Evolutionary conservation across 306 rosid species (phyloP).

Genomic region (Cicer yamashitae): DNA sequence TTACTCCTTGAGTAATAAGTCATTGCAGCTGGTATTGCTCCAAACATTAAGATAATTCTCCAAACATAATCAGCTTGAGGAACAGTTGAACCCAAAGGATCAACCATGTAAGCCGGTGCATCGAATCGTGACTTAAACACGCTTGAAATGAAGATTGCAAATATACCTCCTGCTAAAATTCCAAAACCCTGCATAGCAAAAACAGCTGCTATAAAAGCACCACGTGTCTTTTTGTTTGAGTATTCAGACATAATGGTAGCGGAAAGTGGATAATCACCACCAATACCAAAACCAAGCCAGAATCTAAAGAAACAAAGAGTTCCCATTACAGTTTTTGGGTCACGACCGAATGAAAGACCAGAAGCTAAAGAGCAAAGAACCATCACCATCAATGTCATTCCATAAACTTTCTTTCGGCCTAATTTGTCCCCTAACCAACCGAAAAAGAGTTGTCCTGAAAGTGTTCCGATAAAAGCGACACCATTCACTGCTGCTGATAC

Average conservation of each 20-base stretch:
- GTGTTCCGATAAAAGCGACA: constrained; percentile 73
- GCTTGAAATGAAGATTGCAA: constrained; percentile 56
- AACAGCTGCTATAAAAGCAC: constrained; percentile 78
- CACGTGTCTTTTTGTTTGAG: constrained; percentile 78
- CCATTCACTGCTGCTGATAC: constrained; percentile 78
- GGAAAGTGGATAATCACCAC: constrained; percentile 84
- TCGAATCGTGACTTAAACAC: constrained; percentile 52
- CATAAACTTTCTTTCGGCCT: constrained; percentile 75
- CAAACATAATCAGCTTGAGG: constrained; percentile 73
- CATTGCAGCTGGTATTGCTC: constrained; percentile 72
- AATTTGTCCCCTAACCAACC: constrained; percentile 88
- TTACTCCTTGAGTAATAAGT: constrained; percentile 71
- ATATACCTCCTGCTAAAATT: constrained; percentile 70
- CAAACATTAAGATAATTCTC: constrained; percentile 70
- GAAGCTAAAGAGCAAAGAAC: constrained; percentile 69
- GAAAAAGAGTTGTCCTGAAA: constrained; percentile 76
- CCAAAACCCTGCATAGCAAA: constrained; percentile 93
- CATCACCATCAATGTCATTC: constrained; percentile 77
- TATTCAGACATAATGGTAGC: constrained; percentile 88
- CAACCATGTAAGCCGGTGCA: constrained; percentile 54
- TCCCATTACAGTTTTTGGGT: constrained; percentile 58
- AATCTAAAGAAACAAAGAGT: constrained; percentile 81
- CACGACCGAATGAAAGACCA: constrained; percentile 71
- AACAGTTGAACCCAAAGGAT: constrained; percentile 59
- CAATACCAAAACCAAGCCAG: constrained; percentile 88